phyloP scores from a whole-genome alignment of 768 basidiomycete species.

The Pleurotus tuber-regium region DNA sequence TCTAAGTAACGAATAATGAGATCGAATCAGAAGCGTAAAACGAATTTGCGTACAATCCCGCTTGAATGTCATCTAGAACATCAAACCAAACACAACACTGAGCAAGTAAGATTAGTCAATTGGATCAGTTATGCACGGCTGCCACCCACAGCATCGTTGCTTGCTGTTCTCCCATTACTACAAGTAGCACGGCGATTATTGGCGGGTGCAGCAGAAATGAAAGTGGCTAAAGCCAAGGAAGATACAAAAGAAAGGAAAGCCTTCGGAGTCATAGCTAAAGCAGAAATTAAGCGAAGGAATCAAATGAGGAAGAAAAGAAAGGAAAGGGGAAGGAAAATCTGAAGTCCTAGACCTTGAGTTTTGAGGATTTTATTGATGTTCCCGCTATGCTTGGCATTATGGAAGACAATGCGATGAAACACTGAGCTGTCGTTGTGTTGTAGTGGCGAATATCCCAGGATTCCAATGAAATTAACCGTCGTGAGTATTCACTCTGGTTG shows the following conservation, averaged over 20 bases:
- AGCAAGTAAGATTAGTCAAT: neutral
- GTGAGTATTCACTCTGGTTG: too few species aligned
- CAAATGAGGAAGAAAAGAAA: neutral
- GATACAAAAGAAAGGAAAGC: neutral
- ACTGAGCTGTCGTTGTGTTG: too few species aligned
- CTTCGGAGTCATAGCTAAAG: neutral
- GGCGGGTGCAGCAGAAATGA: too few species aligned
- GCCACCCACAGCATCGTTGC: neutral
- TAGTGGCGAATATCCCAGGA: too few species aligned
- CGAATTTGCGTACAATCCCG: neutral
- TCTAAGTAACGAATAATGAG: neutral
- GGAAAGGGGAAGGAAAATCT: too few species aligned
- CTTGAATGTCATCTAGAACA: slow-evolving; percentile 11
- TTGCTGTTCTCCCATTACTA: slow-evolving; percentile 9
- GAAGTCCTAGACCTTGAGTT: too few species aligned
- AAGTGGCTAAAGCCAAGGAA: neutral
- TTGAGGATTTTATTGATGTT: too few species aligned
- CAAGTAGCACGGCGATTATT: slow-evolving; percentile 3
- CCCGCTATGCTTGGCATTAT: too few species aligned
- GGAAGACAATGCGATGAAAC: too few species aligned
- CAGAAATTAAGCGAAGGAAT: neutral
- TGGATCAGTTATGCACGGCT: too few species aligned
- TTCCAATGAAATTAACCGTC: too few species aligned
- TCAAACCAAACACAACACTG: slow-evolving; percentile 8
- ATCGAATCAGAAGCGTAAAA: neutral